Conservation (phyloP, 2,329 filamentous ascomycete genomes). For the Pyrenophora graminea region DNA sequence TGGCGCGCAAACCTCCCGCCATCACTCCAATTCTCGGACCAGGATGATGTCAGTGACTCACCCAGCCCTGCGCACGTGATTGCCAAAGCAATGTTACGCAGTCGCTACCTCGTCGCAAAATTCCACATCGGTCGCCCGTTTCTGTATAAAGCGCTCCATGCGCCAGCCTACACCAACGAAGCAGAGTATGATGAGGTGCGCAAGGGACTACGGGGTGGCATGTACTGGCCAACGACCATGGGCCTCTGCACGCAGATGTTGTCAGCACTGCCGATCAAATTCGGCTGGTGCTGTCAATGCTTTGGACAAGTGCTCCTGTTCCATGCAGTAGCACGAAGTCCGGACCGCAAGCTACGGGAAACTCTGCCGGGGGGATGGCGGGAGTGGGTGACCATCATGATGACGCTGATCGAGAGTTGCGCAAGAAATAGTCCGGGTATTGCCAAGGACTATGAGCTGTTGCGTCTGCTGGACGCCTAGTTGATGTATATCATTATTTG, state of each 20-base stretch:
- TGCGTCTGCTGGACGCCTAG: conserved; percentile 34
- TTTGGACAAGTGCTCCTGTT: conserved; percentile 45
- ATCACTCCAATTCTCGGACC: conserved; percentile 52
- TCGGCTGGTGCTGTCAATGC: conserved; percentile 46
- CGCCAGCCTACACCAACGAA: conserved; percentile 34
- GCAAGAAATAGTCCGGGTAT: conserved; percentile 41
- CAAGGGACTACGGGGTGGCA: conserved; percentile 37
- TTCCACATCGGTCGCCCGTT: conserved; percentile 46
- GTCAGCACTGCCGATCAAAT: conserved; percentile 43
- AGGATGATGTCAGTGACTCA: conserved; percentile 34
- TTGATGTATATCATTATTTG: neutral
- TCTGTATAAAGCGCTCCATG: conserved; percentile 46
- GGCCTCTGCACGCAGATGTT: conserved; percentile 45
- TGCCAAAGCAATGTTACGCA: conserved; percentile 46
- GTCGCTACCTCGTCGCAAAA: conserved; percentile 45
- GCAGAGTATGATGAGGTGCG: conserved; percentile 39
- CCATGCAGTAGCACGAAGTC: conserved; percentile 36
- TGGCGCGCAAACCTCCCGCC: conserved; percentile 58
- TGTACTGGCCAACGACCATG: conserved; percentile 46
- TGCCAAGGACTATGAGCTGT: conserved; percentile 41
- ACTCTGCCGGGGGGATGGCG: conserved; percentile 42
- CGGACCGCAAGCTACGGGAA: conserved; percentile 35
- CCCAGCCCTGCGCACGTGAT: conserved; percentile 44
- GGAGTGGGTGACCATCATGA: conserved; percentile 45
- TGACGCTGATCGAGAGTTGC: conserved; percentile 41